phyloP scores from a whole-genome alignment of 1,139 yeast species.

The Suhomyces bolitotheri region DNA sequence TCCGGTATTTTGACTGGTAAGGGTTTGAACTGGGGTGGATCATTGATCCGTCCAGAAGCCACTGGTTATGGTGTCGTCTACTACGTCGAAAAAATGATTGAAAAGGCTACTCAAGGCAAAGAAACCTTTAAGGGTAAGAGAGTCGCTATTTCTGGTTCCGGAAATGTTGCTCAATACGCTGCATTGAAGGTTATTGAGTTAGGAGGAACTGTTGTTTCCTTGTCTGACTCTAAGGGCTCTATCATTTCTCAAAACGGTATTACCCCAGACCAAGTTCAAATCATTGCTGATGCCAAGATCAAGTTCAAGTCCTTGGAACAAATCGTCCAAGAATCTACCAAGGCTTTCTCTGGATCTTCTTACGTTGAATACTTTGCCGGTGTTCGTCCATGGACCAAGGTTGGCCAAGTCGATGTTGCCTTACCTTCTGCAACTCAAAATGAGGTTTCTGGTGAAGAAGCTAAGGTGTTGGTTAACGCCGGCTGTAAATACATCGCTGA shows the following conservation, averaged over 20 bases:
- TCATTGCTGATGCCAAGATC: conserved; percentile 79
- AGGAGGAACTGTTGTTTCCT: conserved; percentile 91
- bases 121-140: conserved; percentile 89
- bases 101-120: conserved; percentile 84
- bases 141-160: conserved; percentile 96
- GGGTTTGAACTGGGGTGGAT: conserved; percentile 98
- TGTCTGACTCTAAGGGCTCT: conserved; percentile 93
- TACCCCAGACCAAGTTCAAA: conserved; percentile 74
- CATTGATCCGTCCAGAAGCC: conserved; percentile 98
- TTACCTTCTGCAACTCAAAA: conserved; percentile 98
- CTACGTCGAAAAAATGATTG: conserved; percentile 97
- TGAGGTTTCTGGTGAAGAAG: conserved; percentile 96
- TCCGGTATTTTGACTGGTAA: conserved; percentile 98
- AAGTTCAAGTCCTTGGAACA: conserved; percentile 75
- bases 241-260: conserved; percentile 78
- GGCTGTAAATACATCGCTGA: conserved; percentile 95
- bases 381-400: conserved; percentile 95
- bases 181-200: conserved; percentile 96
- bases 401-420: conserved; percentile 91
- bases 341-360: conserved; percentile 56
- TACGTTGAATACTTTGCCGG: conserved; percentile 78
- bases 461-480: conserved; percentile 86
- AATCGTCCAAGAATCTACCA: conserved; percentile 56
- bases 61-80: conserved; percentile 97
- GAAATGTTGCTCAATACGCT: conserved; percentile 99